phyloP scores from a whole-genome alignment of 2,329 filamentous ascomycete genomes.

The Septoria linicola region DNA sequence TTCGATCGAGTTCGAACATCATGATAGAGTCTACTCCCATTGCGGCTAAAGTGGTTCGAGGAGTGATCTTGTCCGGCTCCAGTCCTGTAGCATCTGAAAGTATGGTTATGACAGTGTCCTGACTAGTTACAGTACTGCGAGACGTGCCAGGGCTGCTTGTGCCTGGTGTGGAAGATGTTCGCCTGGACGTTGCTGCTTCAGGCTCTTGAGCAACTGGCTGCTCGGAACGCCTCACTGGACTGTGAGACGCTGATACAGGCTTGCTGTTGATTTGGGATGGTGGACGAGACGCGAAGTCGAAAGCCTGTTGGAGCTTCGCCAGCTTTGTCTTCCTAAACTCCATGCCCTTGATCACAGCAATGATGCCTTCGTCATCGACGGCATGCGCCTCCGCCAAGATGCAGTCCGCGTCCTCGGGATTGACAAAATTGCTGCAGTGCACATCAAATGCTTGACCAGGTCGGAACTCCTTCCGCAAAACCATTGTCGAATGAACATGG shows the following conservation, averaged over 20 bases:
- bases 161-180: not conserved
- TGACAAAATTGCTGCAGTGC: constrained; percentile 15
- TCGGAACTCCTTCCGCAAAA: constrained; percentile 9
- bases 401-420: constrained; percentile 2
- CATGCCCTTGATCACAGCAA: constrained; percentile 22
- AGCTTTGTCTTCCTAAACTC: constrained; percentile 18
- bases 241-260: not conserved
- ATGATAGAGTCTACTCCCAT: constrained; percentile 24
- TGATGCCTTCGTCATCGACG: constrained; percentile 12
- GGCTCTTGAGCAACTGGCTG: not conserved
- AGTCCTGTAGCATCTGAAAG: constrained; percentile 16
- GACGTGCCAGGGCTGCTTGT: constrained; percentile 7
- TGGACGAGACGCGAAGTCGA: constrained; percentile 5
- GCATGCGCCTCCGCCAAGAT: constrained; percentile 20
- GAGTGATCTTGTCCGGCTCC: constrained; percentile 11
- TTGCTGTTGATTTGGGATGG: constrained; percentile 1
- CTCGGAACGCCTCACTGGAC: not conserved
- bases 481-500: constrained; percentile 10
- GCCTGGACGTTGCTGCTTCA: not conserved
- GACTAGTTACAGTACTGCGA: constrained; percentile 1
- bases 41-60: constrained; percentile 14
- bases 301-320: constrained; percentile 12
- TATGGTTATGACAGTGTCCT: constrained; percentile 6
- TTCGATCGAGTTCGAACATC: constrained; percentile 21
- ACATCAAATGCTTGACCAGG: constrained; percentile 9